Percentiles rank a stretch among this genome's conserved stretches.
These are phyloP conservation scores for Starmerella floris DNA, from an alignment of 805 yeast species.

Conservation along the genomic window DNA sequence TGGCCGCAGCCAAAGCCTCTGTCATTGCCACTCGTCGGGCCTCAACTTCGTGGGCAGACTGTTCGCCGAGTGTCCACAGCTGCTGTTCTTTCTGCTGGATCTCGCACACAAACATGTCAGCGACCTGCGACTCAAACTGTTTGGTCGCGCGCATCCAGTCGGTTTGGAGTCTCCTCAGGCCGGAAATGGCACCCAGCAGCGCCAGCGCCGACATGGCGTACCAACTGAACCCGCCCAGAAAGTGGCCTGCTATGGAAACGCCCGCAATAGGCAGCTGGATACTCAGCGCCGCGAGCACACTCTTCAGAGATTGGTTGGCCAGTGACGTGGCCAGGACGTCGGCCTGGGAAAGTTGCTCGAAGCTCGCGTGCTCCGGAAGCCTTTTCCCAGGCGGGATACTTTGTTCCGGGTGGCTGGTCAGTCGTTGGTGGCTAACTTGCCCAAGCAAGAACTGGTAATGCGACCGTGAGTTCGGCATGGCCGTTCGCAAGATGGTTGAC, in stretches of 20 bases:
- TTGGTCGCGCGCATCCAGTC: slow-evolving; percentile 24
- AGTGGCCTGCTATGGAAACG: slow-evolving; percentile 25
- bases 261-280: slow-evolving; percentile 28
- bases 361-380: background rate
- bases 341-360: background rate
- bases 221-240: slow-evolving; percentile 23
- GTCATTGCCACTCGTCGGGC: background rate
- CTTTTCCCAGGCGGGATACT: slow-evolving; percentile 4
- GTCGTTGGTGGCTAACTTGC: slow-evolving; percentile 19
- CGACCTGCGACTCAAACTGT: slow-evolving; percentile 20
- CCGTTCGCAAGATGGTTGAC: slow-evolving; percentile 14
- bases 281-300: slow-evolving; percentile 24
- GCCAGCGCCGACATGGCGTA: slow-evolving; percentile 29
- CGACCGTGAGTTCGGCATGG: slow-evolving; percentile 24
- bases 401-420: no score
- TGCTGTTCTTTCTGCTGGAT: slow-evolving; percentile 23
- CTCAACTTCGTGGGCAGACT: background rate
- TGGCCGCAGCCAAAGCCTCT: slow-evolving; percentile 1
- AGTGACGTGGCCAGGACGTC: slow-evolving; percentile 13
- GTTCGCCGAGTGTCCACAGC: slow-evolving; percentile 26
- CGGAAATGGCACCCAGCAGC: slow-evolving; percentile 28
- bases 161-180: slow-evolving; percentile 27
- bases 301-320: slow-evolving; percentile 24
- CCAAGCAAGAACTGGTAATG: slow-evolving; percentile 27
- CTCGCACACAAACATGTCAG: slow-evolving; percentile 22